phyloP scores from a whole-genome alignment of 2,329 filamentous ascomycete genomes.

The Botrytis medusae region DNA sequence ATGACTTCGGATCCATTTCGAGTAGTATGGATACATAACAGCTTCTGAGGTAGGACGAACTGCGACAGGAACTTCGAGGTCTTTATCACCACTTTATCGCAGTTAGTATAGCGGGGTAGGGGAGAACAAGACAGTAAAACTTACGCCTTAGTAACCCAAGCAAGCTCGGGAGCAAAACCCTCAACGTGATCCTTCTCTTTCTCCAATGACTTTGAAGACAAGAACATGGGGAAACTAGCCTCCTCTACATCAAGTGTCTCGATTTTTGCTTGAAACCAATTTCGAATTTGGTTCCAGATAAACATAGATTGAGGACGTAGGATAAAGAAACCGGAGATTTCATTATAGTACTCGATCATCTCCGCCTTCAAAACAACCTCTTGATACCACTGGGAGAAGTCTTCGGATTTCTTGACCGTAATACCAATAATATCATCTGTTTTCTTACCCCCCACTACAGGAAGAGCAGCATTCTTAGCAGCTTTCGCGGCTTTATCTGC shows the following conservation, averaged over 20 bases:
- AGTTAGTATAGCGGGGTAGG: conserved; percentile 32
- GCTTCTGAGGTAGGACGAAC: conserved; percentile 69
- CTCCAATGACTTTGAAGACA: conserved; percentile 80
- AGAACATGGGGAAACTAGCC: conserved; percentile 94
- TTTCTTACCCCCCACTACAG: conserved; percentile 60
- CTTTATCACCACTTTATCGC: conserved; percentile 72
- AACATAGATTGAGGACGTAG: conserved; percentile 71
- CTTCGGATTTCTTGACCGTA: conserved; percentile 77
- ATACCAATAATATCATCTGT: conserved; percentile 78
- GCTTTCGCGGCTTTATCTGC: conserved; percentile 63
- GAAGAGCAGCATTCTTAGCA: conserved; percentile 54
- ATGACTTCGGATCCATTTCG: conserved; percentile 96
- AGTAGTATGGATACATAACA: conserved; percentile 95
- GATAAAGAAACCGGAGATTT: conserved; percentile 97
- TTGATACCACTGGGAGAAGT: conserved; percentile 96
- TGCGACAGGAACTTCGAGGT: conserved; percentile 77
- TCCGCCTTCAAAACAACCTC: conserved; percentile 96
- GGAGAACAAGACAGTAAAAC: conserved; percentile 38
- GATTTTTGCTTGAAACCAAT: conserved; percentile 72
- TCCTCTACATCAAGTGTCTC: conserved; percentile 92
- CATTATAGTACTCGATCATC: conserved; percentile 91
- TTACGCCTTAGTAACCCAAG: conserved; percentile 83
- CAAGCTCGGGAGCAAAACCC: conserved; percentile 92
- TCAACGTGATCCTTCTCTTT: conserved; percentile 92
- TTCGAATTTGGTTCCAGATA: conserved; percentile 65